Percentiles rank a stretch among this genome's conserved stretches.
Evolutionary conservation across 2,329 filamentous ascomycete species (phyloP).

Genomic region (Calonectria fujianensis): DNA sequence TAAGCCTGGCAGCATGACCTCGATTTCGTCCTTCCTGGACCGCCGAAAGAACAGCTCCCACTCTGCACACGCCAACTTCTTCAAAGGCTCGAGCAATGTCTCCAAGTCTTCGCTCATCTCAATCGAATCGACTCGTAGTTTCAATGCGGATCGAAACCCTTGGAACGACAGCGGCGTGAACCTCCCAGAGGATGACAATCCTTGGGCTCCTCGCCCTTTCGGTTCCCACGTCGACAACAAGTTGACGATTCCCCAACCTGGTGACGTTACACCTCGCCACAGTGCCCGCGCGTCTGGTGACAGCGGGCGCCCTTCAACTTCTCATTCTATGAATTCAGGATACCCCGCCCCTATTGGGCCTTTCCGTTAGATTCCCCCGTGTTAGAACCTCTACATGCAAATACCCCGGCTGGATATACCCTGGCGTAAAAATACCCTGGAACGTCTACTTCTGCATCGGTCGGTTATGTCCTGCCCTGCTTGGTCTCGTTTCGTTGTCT

Average conservation of each 20-base stretch:
- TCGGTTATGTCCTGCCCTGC: constrained; percentile 64
- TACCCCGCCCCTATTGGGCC: constrained; percentile 94
- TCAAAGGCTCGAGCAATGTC: constrained; percentile 92
- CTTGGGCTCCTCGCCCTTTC: constrained; percentile 77
- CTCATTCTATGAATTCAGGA: constrained; percentile 96
- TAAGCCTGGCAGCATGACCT: constrained; percentile 95
- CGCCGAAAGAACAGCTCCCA: constrained; percentile 95
- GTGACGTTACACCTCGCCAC: constrained; percentile 90
- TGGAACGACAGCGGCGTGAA: constrained; percentile 99
- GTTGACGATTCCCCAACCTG: constrained; percentile 79
- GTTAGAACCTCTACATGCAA: constrained; percentile 71
- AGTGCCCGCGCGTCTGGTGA: constrained; percentile 89
- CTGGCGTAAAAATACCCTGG: constrained; percentile 76
- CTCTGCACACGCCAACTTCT: constrained; percentile 87
- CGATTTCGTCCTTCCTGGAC: constrained; percentile 96
- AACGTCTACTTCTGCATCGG: constrained; percentile 68
- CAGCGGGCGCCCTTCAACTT: constrained; percentile 93
- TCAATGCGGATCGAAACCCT: constrained; percentile 92
- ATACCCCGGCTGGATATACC: constrained; percentile 80
- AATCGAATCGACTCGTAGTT: constrained; percentile 94
- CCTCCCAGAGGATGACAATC: constrained; percentile 89
- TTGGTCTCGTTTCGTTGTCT: constrained; percentile 55
- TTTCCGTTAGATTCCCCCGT: constrained; percentile 83
- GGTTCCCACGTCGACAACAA: constrained; percentile 80
- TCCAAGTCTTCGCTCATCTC: constrained; percentile 97